Conservation (phyloP, 176 grass and related monocot genomes). For the Musa troglodytarum region DNA sequence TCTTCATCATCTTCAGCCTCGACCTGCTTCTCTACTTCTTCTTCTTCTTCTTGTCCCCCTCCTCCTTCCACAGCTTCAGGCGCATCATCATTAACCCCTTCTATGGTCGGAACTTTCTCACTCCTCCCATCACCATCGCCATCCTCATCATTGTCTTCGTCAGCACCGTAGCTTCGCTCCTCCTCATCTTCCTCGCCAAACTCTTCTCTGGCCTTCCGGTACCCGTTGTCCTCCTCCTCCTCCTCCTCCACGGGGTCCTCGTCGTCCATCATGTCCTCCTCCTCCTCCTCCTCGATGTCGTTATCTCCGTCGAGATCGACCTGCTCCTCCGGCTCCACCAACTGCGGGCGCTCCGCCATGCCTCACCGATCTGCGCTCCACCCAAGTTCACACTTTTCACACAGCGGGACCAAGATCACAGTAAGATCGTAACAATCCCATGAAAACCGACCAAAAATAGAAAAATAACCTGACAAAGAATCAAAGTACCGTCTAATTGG, state of each 20-base stretch:
- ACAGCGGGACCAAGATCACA: not conserved
- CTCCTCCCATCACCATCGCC: constrained; percentile 16
- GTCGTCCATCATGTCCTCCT: constrained; percentile 76
- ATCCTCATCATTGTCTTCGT: constrained; percentile 44
- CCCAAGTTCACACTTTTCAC: constrained; percentile 1
- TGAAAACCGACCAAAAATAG: constrained; percentile 2
- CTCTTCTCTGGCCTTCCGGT: constrained; percentile 35
- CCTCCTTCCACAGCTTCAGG: constrained; percentile 29
- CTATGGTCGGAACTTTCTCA: constrained; percentile 21
- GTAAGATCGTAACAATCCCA: constrained; percentile 1
- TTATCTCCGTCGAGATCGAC: constrained; percentile 88
- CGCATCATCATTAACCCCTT: constrained; percentile 5
- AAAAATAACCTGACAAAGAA: not conserved
- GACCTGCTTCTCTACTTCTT: not conserved
- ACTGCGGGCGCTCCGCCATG: constrained; percentile 25
- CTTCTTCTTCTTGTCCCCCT: constrained; percentile 8
- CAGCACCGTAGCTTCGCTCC: not conserved
- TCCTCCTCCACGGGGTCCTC: constrained; percentile 39
- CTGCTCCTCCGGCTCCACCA: constrained; percentile 91
- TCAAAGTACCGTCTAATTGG: constrained; percentile 9
- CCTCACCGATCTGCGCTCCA: constrained; percentile 8
- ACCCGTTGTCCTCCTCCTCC: constrained; percentile 24
- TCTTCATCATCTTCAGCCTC: constrained; percentile 62
- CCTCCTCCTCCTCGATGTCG: constrained; percentile 38
- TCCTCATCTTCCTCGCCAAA: constrained; percentile 20